Evolutionary conservation across 768 basidiomycete genomes (phyloP).

Genomic region (Psilocybe cubensis): DNA sequence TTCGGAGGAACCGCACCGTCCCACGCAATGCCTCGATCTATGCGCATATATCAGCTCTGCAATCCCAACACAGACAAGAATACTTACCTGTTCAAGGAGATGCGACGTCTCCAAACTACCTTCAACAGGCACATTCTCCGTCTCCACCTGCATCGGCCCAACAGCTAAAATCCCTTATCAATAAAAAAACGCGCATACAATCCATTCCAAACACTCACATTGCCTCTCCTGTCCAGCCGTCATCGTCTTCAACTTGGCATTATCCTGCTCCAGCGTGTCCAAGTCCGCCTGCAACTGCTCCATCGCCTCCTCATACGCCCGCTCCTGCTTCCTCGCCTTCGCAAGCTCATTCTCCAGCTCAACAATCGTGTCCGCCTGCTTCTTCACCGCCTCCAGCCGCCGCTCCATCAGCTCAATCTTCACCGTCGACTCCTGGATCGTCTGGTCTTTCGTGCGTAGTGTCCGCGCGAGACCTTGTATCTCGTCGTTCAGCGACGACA

Average conservation of each 20-base stretch:
- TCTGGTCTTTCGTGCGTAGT: conserved; percentile 88
- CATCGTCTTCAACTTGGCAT: conserved; percentile 75
- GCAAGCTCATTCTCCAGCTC: conserved; percentile 82
- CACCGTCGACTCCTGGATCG: conserved; percentile 83
- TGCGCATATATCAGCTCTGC: conserved; percentile 27
- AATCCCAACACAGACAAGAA: not conserved
- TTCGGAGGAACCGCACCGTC: conserved; percentile 90
- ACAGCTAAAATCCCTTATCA: conserved; percentile 30
- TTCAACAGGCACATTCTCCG: conserved; percentile 70
- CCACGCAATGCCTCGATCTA: conserved; percentile 88
- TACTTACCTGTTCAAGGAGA: conserved; percentile 80
- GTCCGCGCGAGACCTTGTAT: conserved; percentile 85
- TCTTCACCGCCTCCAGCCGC: conserved; percentile 88
- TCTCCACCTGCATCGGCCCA: conserved; percentile 54
- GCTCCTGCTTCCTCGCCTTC: conserved; percentile 86
- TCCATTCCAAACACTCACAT: conserved; percentile 51
- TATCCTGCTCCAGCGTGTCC: conserved; percentile 87
- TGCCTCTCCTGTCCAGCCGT: conserved; percentile 72
- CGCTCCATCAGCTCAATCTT: conserved; percentile 97
- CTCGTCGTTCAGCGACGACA: conserved; percentile 85
- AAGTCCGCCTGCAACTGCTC: conserved; percentile 91
- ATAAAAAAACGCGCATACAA: not conserved
- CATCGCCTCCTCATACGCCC: conserved; percentile 91
- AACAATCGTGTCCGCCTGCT: conserved; percentile 81
- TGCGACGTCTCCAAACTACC: conserved; percentile 87